A percentile compares a stretch with the other conserved stretches of the same genome.
Evolutionary conservation across 768 basidiomycete genomes (phyloP).

Genomic region (Leccinum barrowsii): DNA sequence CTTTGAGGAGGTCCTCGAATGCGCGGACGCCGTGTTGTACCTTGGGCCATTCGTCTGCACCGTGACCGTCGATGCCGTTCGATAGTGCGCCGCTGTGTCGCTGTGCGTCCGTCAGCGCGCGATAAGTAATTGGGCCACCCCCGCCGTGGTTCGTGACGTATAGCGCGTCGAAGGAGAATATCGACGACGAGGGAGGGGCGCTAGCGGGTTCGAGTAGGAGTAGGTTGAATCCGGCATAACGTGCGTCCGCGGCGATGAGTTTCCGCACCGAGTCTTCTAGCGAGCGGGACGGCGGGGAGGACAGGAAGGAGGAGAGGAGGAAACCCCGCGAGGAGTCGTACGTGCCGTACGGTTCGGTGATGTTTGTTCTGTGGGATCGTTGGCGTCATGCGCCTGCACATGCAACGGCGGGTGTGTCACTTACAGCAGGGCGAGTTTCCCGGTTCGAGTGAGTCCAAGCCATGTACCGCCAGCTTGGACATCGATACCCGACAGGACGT

Average conservation of each 20-base stretch:
- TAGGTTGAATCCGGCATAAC: constrained; percentile 80
- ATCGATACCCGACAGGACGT: constrained; percentile 74
- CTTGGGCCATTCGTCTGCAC: constrained; percentile 70
- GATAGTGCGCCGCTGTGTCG: constrained; percentile 59
- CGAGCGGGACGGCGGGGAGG: constrained; percentile 43
- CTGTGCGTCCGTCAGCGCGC: constrained; percentile 50
- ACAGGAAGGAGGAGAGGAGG: constrained; percentile 65
- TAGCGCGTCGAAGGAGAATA: constrained; percentile 46
- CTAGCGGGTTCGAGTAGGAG: constrained; percentile 53
- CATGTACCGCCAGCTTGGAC: constrained; percentile 74
- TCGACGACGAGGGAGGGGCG: constrained; percentile 2
- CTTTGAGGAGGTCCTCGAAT: constrained; percentile 43
- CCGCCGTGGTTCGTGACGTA: constrained; percentile 72
- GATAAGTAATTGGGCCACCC: constrained; percentile 53
- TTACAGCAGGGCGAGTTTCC: constrained; percentile 70
- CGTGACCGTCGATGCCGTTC: constrained; percentile 68
- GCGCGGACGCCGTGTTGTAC: constrained; percentile 53
- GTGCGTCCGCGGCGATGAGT: constrained; percentile 44
- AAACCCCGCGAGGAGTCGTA: constrained; percentile 63
- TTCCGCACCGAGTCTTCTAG: constrained; percentile 48
- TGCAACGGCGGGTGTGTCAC: constrained; percentile 22
- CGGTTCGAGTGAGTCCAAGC: constrained; percentile 67
- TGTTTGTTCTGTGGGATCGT: constrained; percentile 64
- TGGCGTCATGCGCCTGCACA: background rate
- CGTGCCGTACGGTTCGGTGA: constrained; percentile 58